A percentile compares a stretch with the other conserved stretches of the same genome.
Conservation (phyloP, 352 stramenopile genomes). For the Globisporangium takayamanum region DNA sequence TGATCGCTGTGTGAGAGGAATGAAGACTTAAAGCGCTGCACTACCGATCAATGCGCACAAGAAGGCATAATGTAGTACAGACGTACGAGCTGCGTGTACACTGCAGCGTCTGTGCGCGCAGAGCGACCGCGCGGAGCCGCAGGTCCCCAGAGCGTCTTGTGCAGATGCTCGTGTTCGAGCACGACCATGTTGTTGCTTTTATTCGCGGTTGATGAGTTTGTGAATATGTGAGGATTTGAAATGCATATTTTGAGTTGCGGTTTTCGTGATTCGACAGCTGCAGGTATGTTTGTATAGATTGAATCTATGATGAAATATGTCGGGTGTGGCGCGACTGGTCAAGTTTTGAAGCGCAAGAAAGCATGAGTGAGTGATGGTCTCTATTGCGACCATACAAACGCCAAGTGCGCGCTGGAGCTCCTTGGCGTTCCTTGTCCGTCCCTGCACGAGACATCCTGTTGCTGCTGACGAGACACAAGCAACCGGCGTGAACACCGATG, state of each 20-base stretch:
- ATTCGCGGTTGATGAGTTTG: neutral
- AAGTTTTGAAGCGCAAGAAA: neutral
- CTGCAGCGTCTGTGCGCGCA: constrained; percentile 24
- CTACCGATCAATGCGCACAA: neutral
- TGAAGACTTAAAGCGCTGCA: neutral
- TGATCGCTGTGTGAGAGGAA: neutral
- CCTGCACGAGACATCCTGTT: neutral
- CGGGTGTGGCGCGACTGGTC: no score
- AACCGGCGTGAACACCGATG: constrained; percentile 11
- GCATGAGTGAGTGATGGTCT: constrained; percentile 7
- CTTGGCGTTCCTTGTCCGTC: constrained; percentile 2
- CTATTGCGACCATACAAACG: neutral
- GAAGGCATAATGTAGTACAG: neutral
- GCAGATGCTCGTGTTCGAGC: constrained; percentile 50
- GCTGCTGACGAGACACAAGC: no score
- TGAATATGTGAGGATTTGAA: no score
- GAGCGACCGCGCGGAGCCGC: constrained; percentile 37
- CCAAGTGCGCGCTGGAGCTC: constrained; percentile 1
- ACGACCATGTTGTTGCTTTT: constrained; percentile 40
- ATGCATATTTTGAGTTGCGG: no score
- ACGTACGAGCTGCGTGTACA: constrained; percentile 47
- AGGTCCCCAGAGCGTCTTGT: constrained; percentile 52
- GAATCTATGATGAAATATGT: neutral
- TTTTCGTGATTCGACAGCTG: no score
- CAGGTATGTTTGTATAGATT: neutral